phyloP scores from a whole-genome alignment of 306 rosid genomes.

The Inga laurina region DNA sequence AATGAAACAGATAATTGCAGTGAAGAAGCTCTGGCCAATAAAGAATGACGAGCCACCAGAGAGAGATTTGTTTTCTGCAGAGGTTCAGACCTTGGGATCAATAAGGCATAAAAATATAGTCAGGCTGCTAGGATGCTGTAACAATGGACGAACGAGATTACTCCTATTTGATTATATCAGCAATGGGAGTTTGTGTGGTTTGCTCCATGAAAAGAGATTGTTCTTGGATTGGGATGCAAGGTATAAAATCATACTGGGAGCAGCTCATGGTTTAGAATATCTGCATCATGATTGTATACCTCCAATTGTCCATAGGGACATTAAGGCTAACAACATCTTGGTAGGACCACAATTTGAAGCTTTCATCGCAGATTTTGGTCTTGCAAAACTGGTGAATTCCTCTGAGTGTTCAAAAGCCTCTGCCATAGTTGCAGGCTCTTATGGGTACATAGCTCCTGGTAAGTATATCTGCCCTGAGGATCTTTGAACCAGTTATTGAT shows the following conservation, averaged over 20 bases:
- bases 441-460: conserved; percentile 98
- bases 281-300: conserved; percentile 96
- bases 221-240: conserved; percentile 98
- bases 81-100: conserved; percentile 87
- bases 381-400: conserved; percentile 71
- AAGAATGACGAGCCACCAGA: conserved; percentile 63
- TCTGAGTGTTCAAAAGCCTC: conserved; percentile 66
- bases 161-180: conserved; percentile 89
- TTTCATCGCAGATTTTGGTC: conserved; percentile 89
- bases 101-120: conserved; percentile 91
- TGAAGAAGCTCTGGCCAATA: conserved; percentile 90
- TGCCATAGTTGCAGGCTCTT: conserved; percentile 81
- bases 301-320: conserved; percentile 79
- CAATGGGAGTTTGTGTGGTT: conserved; percentile 73
- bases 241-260: conserved; percentile 79
- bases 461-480: conserved; percentile 29
- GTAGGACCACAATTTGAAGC: conserved; percentile 86
- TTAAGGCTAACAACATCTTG: conserved; percentile 90
- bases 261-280: conserved; percentile 92
- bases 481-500: not conserved
- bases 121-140: conserved; percentile 84
- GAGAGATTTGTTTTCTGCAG: conserved; percentile 72
- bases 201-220: conserved; percentile 78
- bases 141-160: conserved; percentile 72
- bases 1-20: conserved; percentile 74